These are phyloP conservation scores for Elsinoe ampelina DNA, from an alignment of 2,329 filamentous ascomycete genomes.

Conservation along the genomic window DNA sequence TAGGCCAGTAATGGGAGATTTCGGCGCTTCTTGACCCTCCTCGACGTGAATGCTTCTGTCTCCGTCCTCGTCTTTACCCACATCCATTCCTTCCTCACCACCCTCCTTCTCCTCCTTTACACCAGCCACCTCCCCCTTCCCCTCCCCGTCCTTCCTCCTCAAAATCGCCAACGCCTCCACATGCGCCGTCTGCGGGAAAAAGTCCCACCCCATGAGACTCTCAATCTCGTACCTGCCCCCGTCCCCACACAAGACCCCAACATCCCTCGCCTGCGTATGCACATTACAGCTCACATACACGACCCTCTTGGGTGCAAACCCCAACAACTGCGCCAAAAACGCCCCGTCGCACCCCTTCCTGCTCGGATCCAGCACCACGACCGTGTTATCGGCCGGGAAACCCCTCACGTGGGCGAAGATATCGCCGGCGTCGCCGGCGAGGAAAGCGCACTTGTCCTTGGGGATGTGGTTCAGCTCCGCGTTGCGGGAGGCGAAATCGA, in stretches of 20 bases:
- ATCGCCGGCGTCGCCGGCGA: constrained; percentile 75
- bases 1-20: constrained; percentile 3
- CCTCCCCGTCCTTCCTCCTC: constrained; percentile 29
- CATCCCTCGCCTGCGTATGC: constrained; percentile 89
- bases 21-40: background rate
- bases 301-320: constrained; percentile 67
- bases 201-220: constrained; percentile 86
- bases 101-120: background rate
- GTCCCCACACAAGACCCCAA: constrained; percentile 68
- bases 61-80: background rate
- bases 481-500: constrained; percentile 69
- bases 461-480: constrained; percentile 65
- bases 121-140: background rate
- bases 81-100: background rate
- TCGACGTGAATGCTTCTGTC: background rate
- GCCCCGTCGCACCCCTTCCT: constrained; percentile 84
- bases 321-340: constrained; percentile 72
- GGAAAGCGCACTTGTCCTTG: constrained; percentile 63
- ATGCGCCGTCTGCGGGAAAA: constrained; percentile 80
- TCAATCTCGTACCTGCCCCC: constrained; percentile 66
- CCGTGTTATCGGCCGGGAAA: constrained; percentile 71
- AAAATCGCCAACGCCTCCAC: constrained; percentile 57
- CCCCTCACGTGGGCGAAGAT: constrained; percentile 56
- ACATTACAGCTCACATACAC: constrained; percentile 98
- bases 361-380: constrained; percentile 93